Percentiles rank a stretch among this genome's conserved stretches.
Evolutionary conservation across 306 rosid species (phyloP).

Genomic region (Crataegus laevigata): DNA sequence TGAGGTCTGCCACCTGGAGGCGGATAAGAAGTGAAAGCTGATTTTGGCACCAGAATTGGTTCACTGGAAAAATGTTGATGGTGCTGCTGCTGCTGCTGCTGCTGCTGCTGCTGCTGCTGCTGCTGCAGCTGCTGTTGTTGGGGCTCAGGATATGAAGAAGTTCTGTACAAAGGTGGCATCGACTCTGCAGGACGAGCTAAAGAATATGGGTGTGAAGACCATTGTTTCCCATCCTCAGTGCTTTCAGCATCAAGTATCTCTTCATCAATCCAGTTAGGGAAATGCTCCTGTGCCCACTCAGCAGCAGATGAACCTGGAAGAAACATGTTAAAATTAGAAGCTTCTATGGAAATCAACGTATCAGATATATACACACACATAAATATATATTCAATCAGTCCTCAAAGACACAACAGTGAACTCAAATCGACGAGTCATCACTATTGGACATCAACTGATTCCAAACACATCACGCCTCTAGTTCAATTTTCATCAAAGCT

Average conservation of each 20-base stretch:
- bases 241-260: conserved; percentile 34
- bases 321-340: neutral
- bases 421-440: neutral
- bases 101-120: conserved; percentile 61
- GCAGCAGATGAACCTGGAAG: conserved; percentile 52
- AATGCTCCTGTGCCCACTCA: conserved; percentile 50
- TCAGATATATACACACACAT: neutral
- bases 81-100: conserved; percentile 37
- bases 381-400: neutral
- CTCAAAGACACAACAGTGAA: neutral
- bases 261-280: conserved; percentile 47
- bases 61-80: conserved; percentile 62
- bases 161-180: conserved; percentile 58
- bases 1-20: conserved; percentile 43
- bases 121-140: conserved; percentile 56
- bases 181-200: conserved; percentile 45
- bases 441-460: neutral
- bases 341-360: neutral
- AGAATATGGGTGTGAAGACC: conserved; percentile 62
- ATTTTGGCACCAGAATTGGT: conserved; percentile 51
- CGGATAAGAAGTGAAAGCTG: conserved; percentile 48
- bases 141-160: conserved; percentile 89
- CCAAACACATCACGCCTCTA: neutral
- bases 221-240: conserved; percentile 46
- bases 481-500: neutral